phyloP scores from a whole-genome alignment of 805 yeast species.

The Yamadazyma kitorensis region DNA sequence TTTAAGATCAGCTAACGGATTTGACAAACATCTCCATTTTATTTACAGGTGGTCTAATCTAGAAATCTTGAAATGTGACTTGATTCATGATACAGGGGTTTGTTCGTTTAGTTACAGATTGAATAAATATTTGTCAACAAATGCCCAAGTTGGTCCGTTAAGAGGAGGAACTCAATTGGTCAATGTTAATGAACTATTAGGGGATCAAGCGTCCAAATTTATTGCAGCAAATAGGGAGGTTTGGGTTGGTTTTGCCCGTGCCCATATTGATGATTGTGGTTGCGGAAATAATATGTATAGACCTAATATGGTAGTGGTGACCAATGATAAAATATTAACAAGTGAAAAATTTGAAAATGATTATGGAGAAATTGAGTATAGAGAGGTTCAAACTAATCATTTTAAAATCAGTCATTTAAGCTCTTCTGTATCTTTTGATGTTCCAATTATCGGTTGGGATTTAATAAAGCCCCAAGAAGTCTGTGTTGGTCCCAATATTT shows the following conservation, averaged over 20 bases:
- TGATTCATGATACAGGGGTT: constrained; percentile 13
- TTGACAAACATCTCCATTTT: constrained; percentile 21
- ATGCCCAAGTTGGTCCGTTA: constrained; percentile 26
- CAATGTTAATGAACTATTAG: constrained; percentile 18
- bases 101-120: constrained; percentile 12
- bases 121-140: constrained; percentile 6
- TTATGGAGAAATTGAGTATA: constrained; percentile 4
- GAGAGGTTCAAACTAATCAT: constrained; percentile 7
- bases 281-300: constrained; percentile 39
- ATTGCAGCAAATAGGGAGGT: constrained; percentile 25
- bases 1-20: constrained; percentile 18
- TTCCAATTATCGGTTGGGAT: constrained; percentile 30
- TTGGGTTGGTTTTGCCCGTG: constrained; percentile 41
- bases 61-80: constrained; percentile 16
- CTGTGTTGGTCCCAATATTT: constrained; percentile 30
- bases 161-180: constrained; percentile 38
- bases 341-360: constrained; percentile 2
- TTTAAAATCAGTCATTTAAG: constrained; percentile 29
- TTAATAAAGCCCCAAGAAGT: constrained; percentile 17
- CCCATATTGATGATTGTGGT: constrained; percentile 39
- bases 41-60: constrained; percentile 31
- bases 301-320: constrained; percentile 35
- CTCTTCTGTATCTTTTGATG: constrained; percentile 28
- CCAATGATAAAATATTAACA: constrained; percentile 8
- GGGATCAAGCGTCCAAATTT: constrained; percentile 7